Conservation (phyloP, 495 filamentous ascomycete species). For the Aspergillus indologenus region DNA sequence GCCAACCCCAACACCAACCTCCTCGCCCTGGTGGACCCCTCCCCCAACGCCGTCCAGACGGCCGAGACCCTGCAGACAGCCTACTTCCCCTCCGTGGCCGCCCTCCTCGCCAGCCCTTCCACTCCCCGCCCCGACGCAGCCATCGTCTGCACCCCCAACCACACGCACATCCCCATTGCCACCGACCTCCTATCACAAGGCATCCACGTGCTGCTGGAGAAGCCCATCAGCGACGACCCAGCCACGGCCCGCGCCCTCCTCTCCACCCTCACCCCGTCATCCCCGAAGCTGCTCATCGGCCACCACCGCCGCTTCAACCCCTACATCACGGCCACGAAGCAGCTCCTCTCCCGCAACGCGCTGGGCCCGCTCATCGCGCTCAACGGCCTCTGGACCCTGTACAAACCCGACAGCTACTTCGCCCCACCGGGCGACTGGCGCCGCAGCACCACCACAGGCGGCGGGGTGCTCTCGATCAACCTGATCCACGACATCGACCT, state of each 20-base stretch:
- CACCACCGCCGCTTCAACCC: constrained; percentile 62
- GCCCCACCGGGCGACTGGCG: constrained; percentile 49
- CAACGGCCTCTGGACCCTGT: constrained; percentile 53
- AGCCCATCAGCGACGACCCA: constrained; percentile 51
- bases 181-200: constrained; percentile 47
- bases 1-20: constrained; percentile 45
- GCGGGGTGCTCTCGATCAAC: constrained; percentile 56
- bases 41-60: constrained; percentile 27
- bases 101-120: constrained; percentile 33
- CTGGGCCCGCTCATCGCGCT: constrained; percentile 51
- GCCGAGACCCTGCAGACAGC: constrained; percentile 27
- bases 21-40: constrained; percentile 51
- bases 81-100: constrained; percentile 36
- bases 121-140: constrained; percentile 45
- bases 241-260: constrained; percentile 36
- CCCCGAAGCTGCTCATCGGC: constrained; percentile 52
- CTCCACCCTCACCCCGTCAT: constrained; percentile 17
- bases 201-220: constrained; percentile 57
- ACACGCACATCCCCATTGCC: constrained; percentile 51
- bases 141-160: constrained; percentile 59
- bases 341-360: constrained; percentile 32
- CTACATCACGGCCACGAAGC: constrained; percentile 50
- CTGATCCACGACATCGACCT: constrained; percentile 60
- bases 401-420: constrained; percentile 54
- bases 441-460: constrained; percentile 26